Conservation (phyloP, 768 basidiomycete species). For the Boletus reticulatus region DNA sequence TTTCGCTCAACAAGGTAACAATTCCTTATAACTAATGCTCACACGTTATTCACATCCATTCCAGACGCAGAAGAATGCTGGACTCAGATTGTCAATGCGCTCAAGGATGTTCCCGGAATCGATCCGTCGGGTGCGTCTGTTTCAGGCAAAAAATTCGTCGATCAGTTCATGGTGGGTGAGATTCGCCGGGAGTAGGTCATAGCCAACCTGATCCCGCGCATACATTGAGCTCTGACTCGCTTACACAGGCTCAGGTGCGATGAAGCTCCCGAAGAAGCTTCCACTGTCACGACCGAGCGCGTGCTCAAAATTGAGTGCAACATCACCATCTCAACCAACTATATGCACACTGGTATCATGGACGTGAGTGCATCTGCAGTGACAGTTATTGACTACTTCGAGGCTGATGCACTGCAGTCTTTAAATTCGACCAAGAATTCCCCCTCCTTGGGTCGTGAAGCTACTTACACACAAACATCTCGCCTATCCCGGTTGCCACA, state of each 20-base stretch:
- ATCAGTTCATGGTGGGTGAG: slow-evolving; percentile 78
- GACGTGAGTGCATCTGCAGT: slow-evolving; percentile 49
- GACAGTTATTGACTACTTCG: neutral
- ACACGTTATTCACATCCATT: slow-evolving; percentile 1
- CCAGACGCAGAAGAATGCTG: slow-evolving; percentile 93
- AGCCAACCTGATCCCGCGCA: neutral
- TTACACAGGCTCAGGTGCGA: slow-evolving; percentile 66
- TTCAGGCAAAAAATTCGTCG: slow-evolving; percentile 58
- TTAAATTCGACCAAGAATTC: slow-evolving; percentile 88
- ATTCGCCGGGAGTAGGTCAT: slow-evolving; percentile 62
- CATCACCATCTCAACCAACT: slow-evolving; percentile 84
- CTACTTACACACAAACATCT: slow-evolving; percentile 76
- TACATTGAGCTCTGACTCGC: slow-evolving; percentile 22
- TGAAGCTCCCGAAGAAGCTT: slow-evolving; percentile 77
- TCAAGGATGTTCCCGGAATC: slow-evolving; percentile 65
- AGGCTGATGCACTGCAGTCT: slow-evolving; percentile 46
- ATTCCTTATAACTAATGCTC: neutral
- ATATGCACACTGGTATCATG: slow-evolving; percentile 81
- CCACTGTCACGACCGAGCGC: slow-evolving; percentile 61
- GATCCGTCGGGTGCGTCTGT: slow-evolving; percentile 30
- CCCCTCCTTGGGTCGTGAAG: slow-evolving; percentile 73
- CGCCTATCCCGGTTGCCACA: slow-evolving; percentile 81
- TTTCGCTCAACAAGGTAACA: slow-evolving; percentile 77
- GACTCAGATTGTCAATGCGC: slow-evolving; percentile 65
- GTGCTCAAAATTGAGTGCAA: slow-evolving; percentile 93